Evolutionary conservation across 805 yeast genomes (phyloP), one percentile per base, ranked within the genome.

Genomic region (Gaillardinia entomophila): DNA sequence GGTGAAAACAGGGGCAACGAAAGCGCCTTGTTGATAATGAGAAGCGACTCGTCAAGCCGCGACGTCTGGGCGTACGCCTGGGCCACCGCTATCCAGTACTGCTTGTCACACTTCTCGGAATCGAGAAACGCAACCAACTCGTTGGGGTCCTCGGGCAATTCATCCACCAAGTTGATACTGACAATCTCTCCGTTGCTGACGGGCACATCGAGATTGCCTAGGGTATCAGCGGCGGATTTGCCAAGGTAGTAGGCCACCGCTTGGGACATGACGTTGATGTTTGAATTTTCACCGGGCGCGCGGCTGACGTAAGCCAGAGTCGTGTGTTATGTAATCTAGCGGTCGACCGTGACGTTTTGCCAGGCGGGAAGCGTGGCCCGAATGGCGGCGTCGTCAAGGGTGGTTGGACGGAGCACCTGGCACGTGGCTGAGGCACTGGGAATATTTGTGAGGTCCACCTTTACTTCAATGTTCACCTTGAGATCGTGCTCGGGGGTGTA

Each of bases 81-180:
- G 3, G 95, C 89, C 40, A 89, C 78, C 15, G 82, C 72, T 13
- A 86, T 60, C 98, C 98, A 92, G 60, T 78, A 85, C 50, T 80
- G 79, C 34, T 73, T 67, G 15, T 74, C 77, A 31, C 90, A 80
- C 35, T 74, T 75, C 60, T 92, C 97, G 43, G 83, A 85, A 40
- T 83, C 82, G 41, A 92, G 65, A 40, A 90, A 72, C 17, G 76
- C 73, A 42, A 83, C 77, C 41, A 92, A 68, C 50, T 92, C 97
- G 28, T 77, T 71, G 4, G 96, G 85, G 54, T 90, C 96, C 15
- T 85, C 95, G 4, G 96, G 95, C 35, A 88, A 67, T 50, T 90
- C 97, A 23, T 79, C 77, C 32, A 73, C 73, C 38, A 83, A 70
- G 49, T 88, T 90, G 45, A 92, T 75, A 32, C 86, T 82, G 41